Evolutionary conservation across 2,329 filamentous ascomycete genomes (phyloP).

Genomic region (Cladosporium sp.): DNA sequence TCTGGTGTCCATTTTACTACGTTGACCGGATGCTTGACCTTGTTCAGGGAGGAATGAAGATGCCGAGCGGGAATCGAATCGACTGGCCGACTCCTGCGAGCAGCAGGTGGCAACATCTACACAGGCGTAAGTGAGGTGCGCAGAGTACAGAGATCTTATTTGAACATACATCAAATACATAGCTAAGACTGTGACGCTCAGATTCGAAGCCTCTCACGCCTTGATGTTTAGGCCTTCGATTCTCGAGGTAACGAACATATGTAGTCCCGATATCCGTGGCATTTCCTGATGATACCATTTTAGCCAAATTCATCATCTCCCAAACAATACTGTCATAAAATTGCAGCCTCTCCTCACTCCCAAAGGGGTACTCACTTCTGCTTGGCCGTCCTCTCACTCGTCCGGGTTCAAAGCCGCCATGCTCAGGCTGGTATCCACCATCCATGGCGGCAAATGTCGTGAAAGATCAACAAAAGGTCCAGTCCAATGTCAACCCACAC

Average conservation of each 20-base stretch:
- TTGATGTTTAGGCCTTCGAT: slow-evolving; percentile 72
- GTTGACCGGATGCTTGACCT: slow-evolving; percentile 95
- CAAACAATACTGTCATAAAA: no score
- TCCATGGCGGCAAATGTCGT: slow-evolving; percentile 22
- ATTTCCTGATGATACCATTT: no score
- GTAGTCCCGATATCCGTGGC: slow-evolving; percentile 34
- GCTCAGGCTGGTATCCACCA: slow-evolving; percentile 20
- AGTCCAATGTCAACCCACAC: no score
- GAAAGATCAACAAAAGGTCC: no score
- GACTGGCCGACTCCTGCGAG: slow-evolving; percentile 67
- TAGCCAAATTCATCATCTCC: no score
- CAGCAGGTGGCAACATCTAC: slow-evolving; percentile 82
- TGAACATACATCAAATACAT: slow-evolving; percentile 74
- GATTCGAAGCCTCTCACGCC: slow-evolving; percentile 67
- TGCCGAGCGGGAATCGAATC: slow-evolving; percentile 93
- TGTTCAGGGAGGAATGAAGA: slow-evolving; percentile 96
- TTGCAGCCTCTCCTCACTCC: no score
- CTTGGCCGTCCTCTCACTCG: slow-evolving; percentile 20
- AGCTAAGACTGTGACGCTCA: slow-evolving; percentile 83
- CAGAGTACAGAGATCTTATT: slow-evolving; percentile 13
- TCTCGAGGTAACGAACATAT: slow-evolving; percentile 73
- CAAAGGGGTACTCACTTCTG: slow-evolving; percentile 11
- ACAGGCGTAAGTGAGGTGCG: neutral
- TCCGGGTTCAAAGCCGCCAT: slow-evolving; percentile 26
- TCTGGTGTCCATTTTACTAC: slow-evolving; percentile 98